Conservation (phyloP, 2,329 filamentous ascomycete species). For the Fusarium oligoseptatum region DNA sequence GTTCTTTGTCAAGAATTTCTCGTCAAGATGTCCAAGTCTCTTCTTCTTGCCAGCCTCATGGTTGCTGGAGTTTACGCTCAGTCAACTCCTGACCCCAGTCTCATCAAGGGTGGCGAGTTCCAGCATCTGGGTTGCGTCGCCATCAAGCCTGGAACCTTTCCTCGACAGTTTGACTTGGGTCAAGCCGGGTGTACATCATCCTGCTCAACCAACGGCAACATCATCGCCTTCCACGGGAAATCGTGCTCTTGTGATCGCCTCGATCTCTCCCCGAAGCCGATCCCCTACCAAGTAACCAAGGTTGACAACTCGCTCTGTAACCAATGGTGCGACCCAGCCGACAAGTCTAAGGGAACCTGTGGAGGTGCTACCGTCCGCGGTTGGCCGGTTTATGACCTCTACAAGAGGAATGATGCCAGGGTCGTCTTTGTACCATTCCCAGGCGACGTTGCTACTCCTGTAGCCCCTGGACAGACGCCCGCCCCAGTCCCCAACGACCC, state of each 20-base stretch:
- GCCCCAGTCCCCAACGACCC: slow-evolving; percentile 6
- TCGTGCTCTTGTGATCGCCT: slow-evolving; percentile 39
- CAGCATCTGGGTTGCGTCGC: slow-evolving; percentile 34
- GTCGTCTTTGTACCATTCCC: slow-evolving; percentile 28
- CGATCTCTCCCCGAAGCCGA: slow-evolving; percentile 25
- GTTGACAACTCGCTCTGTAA: slow-evolving; percentile 34
- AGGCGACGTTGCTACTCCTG: slow-evolving; percentile 16
- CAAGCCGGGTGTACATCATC: slow-evolving; percentile 19
- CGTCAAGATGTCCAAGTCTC: slow-evolving; percentile 17
- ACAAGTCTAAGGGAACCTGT: slow-evolving; percentile 34
- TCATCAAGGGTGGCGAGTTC: slow-evolving; percentile 14
- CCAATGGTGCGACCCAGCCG: slow-evolving; percentile 29
- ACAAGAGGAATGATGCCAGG: slow-evolving; percentile 34
- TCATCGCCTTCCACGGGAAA: slow-evolving; percentile 30
- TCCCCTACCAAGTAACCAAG: slow-evolving; percentile 30
- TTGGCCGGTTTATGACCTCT: slow-evolving; percentile 37
- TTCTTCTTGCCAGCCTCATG: slow-evolving; percentile 23
- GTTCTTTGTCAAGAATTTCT: slow-evolving; percentile 21
- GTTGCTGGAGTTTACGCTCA: slow-evolving; percentile 23
- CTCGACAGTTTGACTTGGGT: slow-evolving; percentile 23
- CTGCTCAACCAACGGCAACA: slow-evolving; percentile 38
- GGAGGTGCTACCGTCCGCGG: slow-evolving; percentile 30
- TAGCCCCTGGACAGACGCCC: slow-evolving; percentile 8
- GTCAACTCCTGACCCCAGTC: slow-evolving; percentile 27
- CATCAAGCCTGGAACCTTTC: slow-evolving; percentile 28